Evolutionary conservation across 1,139 yeast genomes (phyloP).

Genomic region (Hyphopichia wangnamkhiaoensis): DNA sequence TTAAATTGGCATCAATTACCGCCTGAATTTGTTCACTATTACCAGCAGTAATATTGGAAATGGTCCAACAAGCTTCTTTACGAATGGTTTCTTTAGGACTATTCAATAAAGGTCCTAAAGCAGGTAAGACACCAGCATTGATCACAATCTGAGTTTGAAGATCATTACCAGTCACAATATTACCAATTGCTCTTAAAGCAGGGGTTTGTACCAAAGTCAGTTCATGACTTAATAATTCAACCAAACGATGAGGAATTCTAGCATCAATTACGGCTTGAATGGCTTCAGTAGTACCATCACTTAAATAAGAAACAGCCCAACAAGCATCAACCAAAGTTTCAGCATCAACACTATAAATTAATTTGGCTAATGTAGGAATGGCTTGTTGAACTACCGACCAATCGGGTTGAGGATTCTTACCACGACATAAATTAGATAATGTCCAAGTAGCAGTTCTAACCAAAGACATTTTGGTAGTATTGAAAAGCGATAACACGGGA

Average conservation of each 20-base stretch:
- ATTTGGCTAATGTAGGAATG: conserved; percentile 87
- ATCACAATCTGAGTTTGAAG: conserved; percentile 93
- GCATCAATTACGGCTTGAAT: conserved; percentile 97
- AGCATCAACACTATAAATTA: conserved; percentile 85
- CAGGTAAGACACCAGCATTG: conserved; percentile 88
- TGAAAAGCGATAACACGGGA: conserved; percentile 79
- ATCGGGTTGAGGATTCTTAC: conserved; percentile 94
- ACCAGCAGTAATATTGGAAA: conserved; percentile 97
- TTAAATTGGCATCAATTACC: conserved; percentile 89
- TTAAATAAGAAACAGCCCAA: conserved; percentile 96
- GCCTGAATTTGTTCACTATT: conserved; percentile 94
- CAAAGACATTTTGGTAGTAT: conserved; percentile 79
- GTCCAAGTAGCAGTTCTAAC: conserved; percentile 99
- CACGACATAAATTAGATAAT: conserved; percentile 91
- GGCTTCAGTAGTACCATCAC: conserved; percentile 90
- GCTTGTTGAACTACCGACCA: conserved; percentile 88
- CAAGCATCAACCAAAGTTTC: conserved; percentile 97
- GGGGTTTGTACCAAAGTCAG: conserved; percentile 93
- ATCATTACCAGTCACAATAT: conserved; percentile 96
- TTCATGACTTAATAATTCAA: conserved; percentile 82
- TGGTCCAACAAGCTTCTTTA: conserved; percentile 99
- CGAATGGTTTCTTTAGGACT: conserved; percentile 90
- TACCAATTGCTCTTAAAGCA: conserved; percentile 95
- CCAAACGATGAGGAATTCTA: conserved; percentile 90
- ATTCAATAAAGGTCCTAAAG: conserved; percentile 74